phyloP scores from a whole-genome alignment of 129 eudicot species.

The Centrapalus pauciflorus region DNA sequence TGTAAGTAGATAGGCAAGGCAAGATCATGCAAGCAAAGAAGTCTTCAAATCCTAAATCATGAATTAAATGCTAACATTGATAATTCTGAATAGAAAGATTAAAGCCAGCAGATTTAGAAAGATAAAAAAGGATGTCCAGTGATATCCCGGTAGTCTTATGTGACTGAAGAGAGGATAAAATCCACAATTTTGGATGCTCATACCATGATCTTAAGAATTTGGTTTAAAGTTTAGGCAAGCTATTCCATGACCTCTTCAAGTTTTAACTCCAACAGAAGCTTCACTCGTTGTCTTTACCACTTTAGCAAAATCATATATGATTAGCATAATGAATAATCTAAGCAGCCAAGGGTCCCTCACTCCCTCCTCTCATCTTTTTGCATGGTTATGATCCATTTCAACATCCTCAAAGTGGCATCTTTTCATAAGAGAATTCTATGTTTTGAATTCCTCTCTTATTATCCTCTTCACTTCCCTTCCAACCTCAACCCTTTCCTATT shows the following conservation, averaged over 20 bases:
- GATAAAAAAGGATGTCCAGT: neutral
- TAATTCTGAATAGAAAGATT: neutral
- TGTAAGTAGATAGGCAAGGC: neutral
- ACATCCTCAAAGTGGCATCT: neutral
- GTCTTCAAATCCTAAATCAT: no score
- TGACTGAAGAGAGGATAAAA: no score
- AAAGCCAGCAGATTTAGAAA: no score
- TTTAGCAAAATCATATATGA: neutral
- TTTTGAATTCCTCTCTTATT: neutral
- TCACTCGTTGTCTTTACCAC: neutral
- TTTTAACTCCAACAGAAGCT: neutral
- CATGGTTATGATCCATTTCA: neutral
- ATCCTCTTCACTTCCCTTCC: neutral
- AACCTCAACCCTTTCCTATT: neutral
- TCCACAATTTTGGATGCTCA: neutral
- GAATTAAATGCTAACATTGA: neutral
- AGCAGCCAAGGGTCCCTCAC: neutral
- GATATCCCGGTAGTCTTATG: neutral
- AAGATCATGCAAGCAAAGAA: neutral
- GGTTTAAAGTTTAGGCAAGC: neutral
- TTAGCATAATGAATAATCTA: neutral
- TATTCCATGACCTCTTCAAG: neutral
- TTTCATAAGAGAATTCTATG: no score
- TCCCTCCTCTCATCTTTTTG: neutral
- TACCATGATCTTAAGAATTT: neutral